These are phyloP conservation scores for Auriscalpium vulgare DNA, from an alignment of 768 basidiomycete genomes.

Conservation along the genomic window DNA sequence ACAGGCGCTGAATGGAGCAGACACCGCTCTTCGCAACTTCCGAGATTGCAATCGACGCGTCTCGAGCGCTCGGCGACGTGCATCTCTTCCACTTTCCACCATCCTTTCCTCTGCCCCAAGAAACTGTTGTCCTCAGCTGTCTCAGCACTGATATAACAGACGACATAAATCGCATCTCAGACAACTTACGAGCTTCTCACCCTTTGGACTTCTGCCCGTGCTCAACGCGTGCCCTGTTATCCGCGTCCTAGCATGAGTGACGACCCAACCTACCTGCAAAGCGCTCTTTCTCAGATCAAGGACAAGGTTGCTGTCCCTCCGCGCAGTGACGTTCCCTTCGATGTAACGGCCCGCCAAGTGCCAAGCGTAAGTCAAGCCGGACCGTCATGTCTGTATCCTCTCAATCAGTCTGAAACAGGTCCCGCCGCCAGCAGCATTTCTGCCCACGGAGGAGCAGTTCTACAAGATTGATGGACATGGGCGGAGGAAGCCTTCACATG, in stretches of 20 bases:
- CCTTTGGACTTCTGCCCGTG: background rate
- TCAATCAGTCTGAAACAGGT: conserved; percentile 40
- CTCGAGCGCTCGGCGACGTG: too few relatives aligned
- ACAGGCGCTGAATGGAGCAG: too few relatives aligned
- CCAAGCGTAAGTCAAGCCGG: conserved; percentile 25
- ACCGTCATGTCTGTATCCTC: conserved; percentile 18
- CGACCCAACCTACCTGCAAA: conserved; percentile 14
- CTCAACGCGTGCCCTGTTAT: background rate
- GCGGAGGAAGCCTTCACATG: conserved; percentile 56
- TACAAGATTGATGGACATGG: conserved; percentile 47
- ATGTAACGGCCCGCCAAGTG: conserved; percentile 6
- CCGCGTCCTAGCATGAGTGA: conserved; percentile 5
- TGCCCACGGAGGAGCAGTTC: conserved; percentile 69
- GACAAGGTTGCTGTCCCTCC: conserved; percentile 25
- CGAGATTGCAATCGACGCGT: too few relatives aligned
- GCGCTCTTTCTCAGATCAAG: conserved; percentile 18
- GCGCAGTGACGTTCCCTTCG: conserved; percentile 17
- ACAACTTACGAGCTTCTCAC: background rate
- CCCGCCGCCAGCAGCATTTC: conserved; percentile 52
- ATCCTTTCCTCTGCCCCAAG: too few relatives aligned
- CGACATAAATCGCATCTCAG: too few relatives aligned
- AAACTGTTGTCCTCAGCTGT: too few relatives aligned
- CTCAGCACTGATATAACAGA: too few relatives aligned
- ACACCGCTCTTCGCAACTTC: too few relatives aligned
- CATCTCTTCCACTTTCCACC: too few relatives aligned